Base-by-base conservation (phyloP, 1,139 yeast species). In the Yamadazyma dendronema region DNA sequence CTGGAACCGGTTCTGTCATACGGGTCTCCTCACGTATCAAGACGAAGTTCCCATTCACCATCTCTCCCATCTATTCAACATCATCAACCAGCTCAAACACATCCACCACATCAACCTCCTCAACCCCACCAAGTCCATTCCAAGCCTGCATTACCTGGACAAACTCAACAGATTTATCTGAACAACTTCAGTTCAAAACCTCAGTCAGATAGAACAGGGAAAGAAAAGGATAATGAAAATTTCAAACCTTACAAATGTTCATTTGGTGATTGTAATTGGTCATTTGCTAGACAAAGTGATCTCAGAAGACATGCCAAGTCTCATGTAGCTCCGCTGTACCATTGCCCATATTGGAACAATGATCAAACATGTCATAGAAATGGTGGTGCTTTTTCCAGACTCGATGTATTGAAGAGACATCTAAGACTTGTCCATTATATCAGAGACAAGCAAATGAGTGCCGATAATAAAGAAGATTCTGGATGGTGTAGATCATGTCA, bases 331-430 rank as follows among this genome's bases (percentile, higher is more conserved):
- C 89, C 89, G 1, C 72, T 69, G 44, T 79, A 79, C 52, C 79
- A 76, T 46, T 84, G 92, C 54, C 90, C 92, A 1, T 84, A 72
- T 56, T 81, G 84, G 83, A 67, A 68, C 37, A 64, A 70, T 32
- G 84, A 80, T 44, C 78, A 81, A 3, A 75, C 84, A 2, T 83
- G 89, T 53, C 90, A 82, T 54, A 68, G 83, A 36, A 81, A 81
- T 44, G 85, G 84, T 10, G 89, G 89, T 4, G 75, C 84, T 0
- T 84, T 84, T 57, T 79, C 77, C 49, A 63, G 90, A 35, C 61
- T 81, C 40, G 90, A 84, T 49, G 89, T 83, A 23, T 61, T 83
- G 43, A 83, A 82, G 47, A 67, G 90, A 35, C 90, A 84, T 55
- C 62, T 84, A 40, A 69, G 75, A 40, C 64, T 83, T 36, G 85